phyloP scores from a whole-genome alignment of 2,329 filamentous ascomycete genomes.

The Phialophora tarda region DNA sequence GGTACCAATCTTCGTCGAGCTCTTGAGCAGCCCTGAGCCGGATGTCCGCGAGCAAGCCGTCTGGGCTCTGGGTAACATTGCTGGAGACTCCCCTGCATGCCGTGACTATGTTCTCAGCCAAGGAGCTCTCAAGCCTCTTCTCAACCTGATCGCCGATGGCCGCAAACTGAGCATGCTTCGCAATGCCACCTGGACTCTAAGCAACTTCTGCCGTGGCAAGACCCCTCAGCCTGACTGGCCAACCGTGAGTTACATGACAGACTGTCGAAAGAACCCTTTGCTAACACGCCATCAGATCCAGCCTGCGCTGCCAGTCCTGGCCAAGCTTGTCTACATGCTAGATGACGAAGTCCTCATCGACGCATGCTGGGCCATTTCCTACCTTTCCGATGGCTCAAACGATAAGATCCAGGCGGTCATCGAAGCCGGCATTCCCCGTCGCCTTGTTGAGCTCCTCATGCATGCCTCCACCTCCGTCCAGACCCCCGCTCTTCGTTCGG shows the following conservation, averaged over 20 bases:
- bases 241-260: constrained; percentile 68
- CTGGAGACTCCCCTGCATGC: constrained; percentile 96
- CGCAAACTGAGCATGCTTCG: constrained; percentile 99
- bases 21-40: constrained; percentile 92
- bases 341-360: constrained; percentile 98
- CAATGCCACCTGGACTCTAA: constrained; percentile 98
- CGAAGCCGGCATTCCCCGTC: constrained; percentile 94
- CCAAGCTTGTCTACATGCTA: constrained; percentile 97
- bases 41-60: constrained; percentile 98
- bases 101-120: constrained; percentile 93
- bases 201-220: constrained; percentile 99
- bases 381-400: constrained; percentile 95
- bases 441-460: constrained; percentile 95
- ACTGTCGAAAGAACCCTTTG: constrained; percentile 30
- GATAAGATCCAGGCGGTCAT: constrained; percentile 99
- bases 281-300: constrained; percentile 69
- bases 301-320: constrained; percentile 89
- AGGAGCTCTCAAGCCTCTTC: constrained; percentile 86
- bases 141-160: constrained; percentile 90
- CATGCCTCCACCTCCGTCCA: constrained; percentile 98
- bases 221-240: constrained; percentile 98
- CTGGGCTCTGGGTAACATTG: constrained; percentile 98
- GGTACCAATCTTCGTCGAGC: constrained; percentile 97
- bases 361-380: constrained; percentile 99
- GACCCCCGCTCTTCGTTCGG: constrained; percentile 93